A percentile compares a stretch with the other conserved stretches of the same genome.
Evolutionary conservation across 345 rosid genomes (phyloP).

Genomic region (Eucalyptus urophylla): DNA sequence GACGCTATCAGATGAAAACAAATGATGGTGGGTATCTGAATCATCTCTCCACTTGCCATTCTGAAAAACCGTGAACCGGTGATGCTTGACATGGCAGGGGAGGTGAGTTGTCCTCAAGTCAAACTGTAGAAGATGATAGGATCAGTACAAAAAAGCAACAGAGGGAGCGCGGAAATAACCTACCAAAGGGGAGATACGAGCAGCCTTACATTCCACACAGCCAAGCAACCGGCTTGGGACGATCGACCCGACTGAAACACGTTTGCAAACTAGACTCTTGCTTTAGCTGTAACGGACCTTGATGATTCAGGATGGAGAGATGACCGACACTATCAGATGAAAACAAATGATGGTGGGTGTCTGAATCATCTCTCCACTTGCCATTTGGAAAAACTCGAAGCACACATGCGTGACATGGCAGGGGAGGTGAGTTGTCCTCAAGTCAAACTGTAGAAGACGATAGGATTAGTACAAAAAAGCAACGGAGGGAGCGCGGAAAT

Average conservation of each 20-base stretch:
- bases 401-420: neutral
- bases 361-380: neutral
- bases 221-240: neutral
- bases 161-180: constrained; percentile 6
- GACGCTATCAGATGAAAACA: neutral
- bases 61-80: neutral
- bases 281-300: neutral
- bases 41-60: neutral
- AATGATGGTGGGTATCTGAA: neutral
- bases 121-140: neutral
- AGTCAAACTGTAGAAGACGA: neutral
- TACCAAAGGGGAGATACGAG: neutral
- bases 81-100: neutral
- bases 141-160: neutral
- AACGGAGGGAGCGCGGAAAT: neutral
- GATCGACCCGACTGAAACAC: neutral
- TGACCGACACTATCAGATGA: neutral
- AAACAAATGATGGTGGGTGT: neutral
- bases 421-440: neutral
- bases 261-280: neutral
- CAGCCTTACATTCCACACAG: constrained; percentile 22
- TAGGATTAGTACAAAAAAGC: neutral
- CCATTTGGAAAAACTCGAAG: neutral
- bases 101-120: neutral
- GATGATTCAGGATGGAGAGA: neutral